Base-by-base conservation (phyloP, 2,329 filamentous ascomycete species). In the Microthyrium microscopicum region DNA sequence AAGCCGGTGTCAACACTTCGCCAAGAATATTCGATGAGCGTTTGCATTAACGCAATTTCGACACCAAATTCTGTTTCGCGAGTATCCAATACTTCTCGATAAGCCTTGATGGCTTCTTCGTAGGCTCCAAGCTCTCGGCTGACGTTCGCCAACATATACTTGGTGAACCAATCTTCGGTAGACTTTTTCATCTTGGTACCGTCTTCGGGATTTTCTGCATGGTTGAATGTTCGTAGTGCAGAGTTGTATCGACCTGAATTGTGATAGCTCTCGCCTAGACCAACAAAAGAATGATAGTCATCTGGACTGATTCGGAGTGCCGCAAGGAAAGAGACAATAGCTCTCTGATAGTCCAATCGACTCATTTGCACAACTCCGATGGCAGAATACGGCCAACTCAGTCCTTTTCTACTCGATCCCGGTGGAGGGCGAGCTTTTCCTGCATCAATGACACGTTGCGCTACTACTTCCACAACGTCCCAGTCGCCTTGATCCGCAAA, bases 271-370 rank as follows among this genome's bases (percentile, higher is more conserved):
- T 98, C 89, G n/a, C 87, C 89, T 2, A 98, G 66, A 1, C 89
- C 89, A 17, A 98, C 80, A 73, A 87, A 98, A 0, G 82, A 92
- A 55, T 98, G 79, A 48, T 95, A 95, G 53, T 95, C 83, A 26
- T 76, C 63, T 0, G 85, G 83, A 2, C 74, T 71, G 30, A 93
- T 80, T 34, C 87, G 69, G 21, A 98, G 62, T 8, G 89, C 85
- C 2, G 82, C 73, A 47, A 95, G 80, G 52, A 95, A 98, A 0
- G 83, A 92, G 6, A 87, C 75, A 34, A 95, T 84, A 22, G 84
- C 84, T 49, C 82, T 79, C 43, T 75, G 63, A 45, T 87, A 95
- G 39, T 92, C 83, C 50, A 91, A 83, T 50, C 83, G 89, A 56
- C 92, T 94, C 50, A 95, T 69, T 52, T 95, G 83, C 1, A 92